Evolutionary conservation across 208 protist species (phyloP).

Genomic region (Leishmania aethiopica): DNA sequence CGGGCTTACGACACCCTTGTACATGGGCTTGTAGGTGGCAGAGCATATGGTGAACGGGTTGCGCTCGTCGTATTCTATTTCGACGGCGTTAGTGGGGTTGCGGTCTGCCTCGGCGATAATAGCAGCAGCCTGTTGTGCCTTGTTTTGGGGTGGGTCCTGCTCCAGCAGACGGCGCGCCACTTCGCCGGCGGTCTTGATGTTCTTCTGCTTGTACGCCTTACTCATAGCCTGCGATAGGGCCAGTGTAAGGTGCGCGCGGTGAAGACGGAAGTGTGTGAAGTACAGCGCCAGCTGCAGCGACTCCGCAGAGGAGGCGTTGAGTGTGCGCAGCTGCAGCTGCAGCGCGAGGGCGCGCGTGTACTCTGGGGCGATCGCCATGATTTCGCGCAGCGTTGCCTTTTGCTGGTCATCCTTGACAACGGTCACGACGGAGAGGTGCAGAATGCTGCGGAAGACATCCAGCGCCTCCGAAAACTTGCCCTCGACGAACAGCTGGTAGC

Average conservation of each 20-base stretch:
- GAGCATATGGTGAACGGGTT: constrained; percentile 97
- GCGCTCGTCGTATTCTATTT: constrained; percentile 95
- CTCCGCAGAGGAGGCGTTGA: constrained; percentile 49
- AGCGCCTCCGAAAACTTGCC: constrained; percentile 93
- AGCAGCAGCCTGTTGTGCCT: constrained; percentile 86
- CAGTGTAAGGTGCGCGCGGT: constrained; percentile 91
- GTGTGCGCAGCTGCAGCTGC: constrained; percentile 75
- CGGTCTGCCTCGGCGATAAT: constrained; percentile 92
- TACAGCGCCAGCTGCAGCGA: constrained; percentile 96
- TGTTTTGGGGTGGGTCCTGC: constrained; percentile 88
- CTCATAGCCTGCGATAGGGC: constrained; percentile 94
- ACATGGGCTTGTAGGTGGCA: constrained; percentile 77
- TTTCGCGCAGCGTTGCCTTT: constrained; percentile 47
- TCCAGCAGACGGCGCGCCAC: constrained; percentile 95
- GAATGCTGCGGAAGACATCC: constrained; percentile 76
- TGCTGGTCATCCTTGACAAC: constrained; percentile 73
- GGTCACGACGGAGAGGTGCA: constrained; percentile 82
- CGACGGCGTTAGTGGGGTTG: constrained; percentile 71
- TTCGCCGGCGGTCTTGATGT: constrained; percentile 86
- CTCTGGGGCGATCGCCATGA: constrained; percentile 64
- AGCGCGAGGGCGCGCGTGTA: constrained; percentile 76
- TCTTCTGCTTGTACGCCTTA: constrained; percentile 92
- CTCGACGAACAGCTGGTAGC: constrained; percentile 86
- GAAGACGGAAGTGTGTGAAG: constrained; percentile 97
- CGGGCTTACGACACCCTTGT: constrained; percentile 60